Evolutionary conservation across 108 stramenopile genomes (phyloP), one percentile per base, ranked within the genome.

Genomic region (Nitzschia sp.): DNA sequence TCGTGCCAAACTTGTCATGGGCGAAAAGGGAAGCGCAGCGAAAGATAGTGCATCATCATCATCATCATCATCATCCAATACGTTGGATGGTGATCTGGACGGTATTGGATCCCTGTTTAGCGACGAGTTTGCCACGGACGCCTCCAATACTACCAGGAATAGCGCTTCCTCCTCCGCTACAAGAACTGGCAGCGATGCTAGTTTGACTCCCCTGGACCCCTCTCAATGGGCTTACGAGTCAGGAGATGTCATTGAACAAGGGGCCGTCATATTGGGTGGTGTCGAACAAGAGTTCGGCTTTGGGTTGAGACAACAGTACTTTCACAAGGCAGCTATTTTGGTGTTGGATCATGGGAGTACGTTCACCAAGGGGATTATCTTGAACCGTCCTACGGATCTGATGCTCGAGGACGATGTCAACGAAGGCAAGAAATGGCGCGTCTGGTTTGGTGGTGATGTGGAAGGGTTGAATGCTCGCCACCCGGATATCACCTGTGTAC

Each of bases 221-320:
- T 73, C 72, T 8, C 85, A 87, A 68, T 91, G 86, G 88, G 92
- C 90, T 30, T 94, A 90, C 47, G 87, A 93, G 30, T 81, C 82
- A 2, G 90, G 90, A 2, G 86, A 84, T 28, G 84, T 90, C 1
- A 89, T 95, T 67, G 94, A 95, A 76, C 61, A 73, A 58, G 94
- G 94, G 16, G 78, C 89, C 26, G 78, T 95, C 23, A 87, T 95
- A 31, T 66, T 95, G 31, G 91, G 91, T 21, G 88, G 89, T 9
- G 86, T 88, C 1, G 87, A 88, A 58, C 86, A 89, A 78, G 87
- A 83, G 25, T 89, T 82, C 66, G 91, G 94, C 32, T 73, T 66
- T 53, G 91, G 91, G 54, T 68, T 95, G 3, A 80, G 91, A 26
- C 94, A 95, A 68, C 94, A 95, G 60, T 92, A 88, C 56, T 93